phyloP scores from a whole-genome alignment of 495 filamentous ascomycete genomes.

The Viridothelium virens region DNA sequence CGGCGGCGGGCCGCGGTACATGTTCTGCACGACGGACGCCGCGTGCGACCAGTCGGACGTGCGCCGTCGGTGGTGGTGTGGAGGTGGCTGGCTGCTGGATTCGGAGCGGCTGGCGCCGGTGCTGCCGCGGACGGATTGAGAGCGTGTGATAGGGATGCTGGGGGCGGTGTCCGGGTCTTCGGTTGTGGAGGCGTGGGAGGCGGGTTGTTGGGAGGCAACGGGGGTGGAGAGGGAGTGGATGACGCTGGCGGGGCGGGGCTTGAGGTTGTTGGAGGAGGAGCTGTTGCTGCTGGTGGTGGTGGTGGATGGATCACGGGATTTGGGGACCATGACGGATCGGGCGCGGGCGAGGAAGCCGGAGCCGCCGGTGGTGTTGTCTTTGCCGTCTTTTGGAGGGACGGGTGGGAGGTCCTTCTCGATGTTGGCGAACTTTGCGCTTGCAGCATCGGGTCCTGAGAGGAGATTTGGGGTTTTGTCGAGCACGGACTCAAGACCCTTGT shows the following conservation, averaged over 20 bases:
- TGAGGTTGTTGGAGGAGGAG: conserved; percentile 37
- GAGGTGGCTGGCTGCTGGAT: too few relatives aligned
- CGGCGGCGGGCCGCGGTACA: conserved; percentile 60
- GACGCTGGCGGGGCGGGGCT: conserved; percentile 55
- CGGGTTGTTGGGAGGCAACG: conserved; percentile 11
- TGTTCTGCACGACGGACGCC: conserved; percentile 68
- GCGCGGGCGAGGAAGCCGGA: conserved; percentile 64
- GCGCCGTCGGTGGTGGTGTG: conserved; percentile 47
- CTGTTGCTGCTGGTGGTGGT: conserved; percentile 38
- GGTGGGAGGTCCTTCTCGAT: conserved; percentile 81
- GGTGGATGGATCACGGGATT: conserved; percentile 37
- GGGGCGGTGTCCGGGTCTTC: conserved; percentile 75
- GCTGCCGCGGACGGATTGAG: conserved; percentile 49
- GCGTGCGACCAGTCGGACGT: conserved; percentile 62
- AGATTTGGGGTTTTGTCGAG: conserved; percentile 66
- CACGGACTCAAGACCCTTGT: conserved; percentile 90
- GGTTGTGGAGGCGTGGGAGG: conserved; percentile 36
- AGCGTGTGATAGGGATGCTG: conserved; percentile 66
- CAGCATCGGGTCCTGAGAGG: conserved; percentile 28
- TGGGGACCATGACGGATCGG: conserved; percentile 54
- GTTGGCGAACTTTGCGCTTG: conserved; percentile 37
- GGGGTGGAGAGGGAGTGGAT: conserved; percentile 46
- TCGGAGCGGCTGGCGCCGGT: too few relatives aligned
- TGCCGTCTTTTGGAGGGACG: conserved; percentile 56
- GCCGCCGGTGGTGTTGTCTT: conserved; percentile 41